Percentiles rank a stretch among this genome's conserved stretches.
Evolutionary conservation across 768 basidiomycete species (phyloP).

Genomic region (Mycena metata): DNA sequence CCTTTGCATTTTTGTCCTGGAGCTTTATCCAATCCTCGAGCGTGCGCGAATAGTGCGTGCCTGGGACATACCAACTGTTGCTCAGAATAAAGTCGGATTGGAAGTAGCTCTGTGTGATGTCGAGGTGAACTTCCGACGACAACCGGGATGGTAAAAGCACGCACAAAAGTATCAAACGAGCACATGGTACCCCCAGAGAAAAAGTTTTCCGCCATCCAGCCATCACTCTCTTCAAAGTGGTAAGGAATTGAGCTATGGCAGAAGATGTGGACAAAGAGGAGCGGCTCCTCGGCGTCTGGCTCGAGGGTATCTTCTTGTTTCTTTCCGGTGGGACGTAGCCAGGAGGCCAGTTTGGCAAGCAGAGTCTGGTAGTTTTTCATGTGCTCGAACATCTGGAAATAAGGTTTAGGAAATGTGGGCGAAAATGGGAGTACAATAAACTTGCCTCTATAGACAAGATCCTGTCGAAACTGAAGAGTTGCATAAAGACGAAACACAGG

Average conservation of each 20-base stretch:
- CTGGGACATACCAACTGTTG: constrained; percentile 73
- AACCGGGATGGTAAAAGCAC: constrained; percentile 29
- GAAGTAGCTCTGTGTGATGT: constrained; percentile 66
- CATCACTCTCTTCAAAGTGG: constrained; percentile 76
- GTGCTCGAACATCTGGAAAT: constrained; percentile 75
- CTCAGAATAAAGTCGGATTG: constrained; percentile 72
- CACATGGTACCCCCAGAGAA: constrained; percentile 85
- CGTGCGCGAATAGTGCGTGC: constrained; percentile 74
- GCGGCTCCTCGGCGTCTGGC: constrained; percentile 53
- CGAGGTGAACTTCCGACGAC: not conserved
- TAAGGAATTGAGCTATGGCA: constrained; percentile 75
- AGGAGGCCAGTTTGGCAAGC: constrained; percentile 71
- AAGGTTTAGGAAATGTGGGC: not conserved
- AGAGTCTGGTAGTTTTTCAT: constrained; percentile 81
- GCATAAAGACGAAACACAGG: not conserved
- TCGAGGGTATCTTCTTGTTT: constrained; percentile 5
- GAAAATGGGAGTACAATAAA: not conserved
- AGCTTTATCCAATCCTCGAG: constrained; percentile 74
- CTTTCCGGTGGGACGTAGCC: constrained; percentile 63
- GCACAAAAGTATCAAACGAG: constrained; percentile 71
- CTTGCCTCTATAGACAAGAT: constrained; percentile 77
- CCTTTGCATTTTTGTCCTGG: constrained; percentile 66
- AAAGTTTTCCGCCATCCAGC: constrained; percentile 84
- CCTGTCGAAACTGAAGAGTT: constrained; percentile 69
- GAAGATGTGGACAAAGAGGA: constrained; percentile 80